phyloP scores from a whole-genome alignment of 2,329 filamentous ascomycete species.

The Arthroderma sp. region DNA sequence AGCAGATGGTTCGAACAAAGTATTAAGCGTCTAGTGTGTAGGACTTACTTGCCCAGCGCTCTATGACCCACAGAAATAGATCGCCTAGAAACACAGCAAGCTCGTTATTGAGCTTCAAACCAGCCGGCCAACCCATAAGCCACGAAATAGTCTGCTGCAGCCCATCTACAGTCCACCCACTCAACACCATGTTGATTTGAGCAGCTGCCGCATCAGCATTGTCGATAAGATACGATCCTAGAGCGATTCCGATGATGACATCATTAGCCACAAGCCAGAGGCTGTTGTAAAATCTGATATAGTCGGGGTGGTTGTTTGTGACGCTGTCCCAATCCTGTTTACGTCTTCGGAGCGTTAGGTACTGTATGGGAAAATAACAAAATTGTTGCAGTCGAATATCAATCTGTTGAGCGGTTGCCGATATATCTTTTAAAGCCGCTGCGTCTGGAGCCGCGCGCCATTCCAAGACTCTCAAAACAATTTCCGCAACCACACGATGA shows the following conservation, averaged over 20 bases:
- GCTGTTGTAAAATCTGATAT: slow-evolving; percentile 98
- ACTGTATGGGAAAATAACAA: slow-evolving; percentile 97
- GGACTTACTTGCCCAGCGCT: slow-evolving; percentile 77
- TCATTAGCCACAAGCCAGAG: slow-evolving; percentile 98
- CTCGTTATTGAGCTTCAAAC: slow-evolving; percentile 88
- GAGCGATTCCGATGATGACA: slow-evolving; percentile 91
- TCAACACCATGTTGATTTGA: slow-evolving; percentile 62
- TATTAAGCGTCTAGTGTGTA: neutral
- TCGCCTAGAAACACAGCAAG: slow-evolving; percentile 89
- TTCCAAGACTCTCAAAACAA: slow-evolving; percentile 65
- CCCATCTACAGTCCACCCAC: slow-evolving; percentile 74
- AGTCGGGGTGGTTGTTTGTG: slow-evolving; percentile 88
- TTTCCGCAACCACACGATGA: slow-evolving; percentile 69
- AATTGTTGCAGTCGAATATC: slow-evolving; percentile 96
- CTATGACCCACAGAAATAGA: slow-evolving; percentile 94
- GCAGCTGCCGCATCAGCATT: slow-evolving; percentile 75
- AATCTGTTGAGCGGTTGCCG: slow-evolving; percentile 90
- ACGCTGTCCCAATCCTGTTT: slow-evolving; percentile 93
- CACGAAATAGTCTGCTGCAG: slow-evolving; percentile 80
- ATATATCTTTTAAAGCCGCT: slow-evolving; percentile 85
- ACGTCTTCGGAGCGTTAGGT: slow-evolving; percentile 74
- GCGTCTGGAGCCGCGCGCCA: slow-evolving; percentile 68
- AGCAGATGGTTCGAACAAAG: slow-evolving; percentile 4
- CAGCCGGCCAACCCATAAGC: slow-evolving; percentile 92
- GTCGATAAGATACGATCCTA: slow-evolving; percentile 94